Base-by-base conservation (phyloP, 2,329 filamentous ascomycete genomes). In the Parastagonospora avenae region DNA sequence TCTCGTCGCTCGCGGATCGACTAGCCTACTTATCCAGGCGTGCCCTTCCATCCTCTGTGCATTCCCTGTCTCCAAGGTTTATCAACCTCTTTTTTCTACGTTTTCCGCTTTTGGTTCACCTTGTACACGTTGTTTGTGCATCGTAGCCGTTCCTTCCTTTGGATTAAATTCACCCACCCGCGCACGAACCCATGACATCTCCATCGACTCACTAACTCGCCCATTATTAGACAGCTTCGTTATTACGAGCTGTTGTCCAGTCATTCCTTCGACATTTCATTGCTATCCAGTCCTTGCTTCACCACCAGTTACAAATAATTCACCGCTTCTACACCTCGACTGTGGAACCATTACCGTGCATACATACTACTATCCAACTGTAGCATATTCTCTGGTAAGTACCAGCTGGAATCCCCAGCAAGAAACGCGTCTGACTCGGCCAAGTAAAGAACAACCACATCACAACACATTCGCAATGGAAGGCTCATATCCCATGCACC, bases 391-490 rank as follows among this genome's bases (percentile, higher is more conserved):
- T 48, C 44, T 52, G 48, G 67, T 70, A 48, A 59, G 64, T 60
- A 24, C 14, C 16, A 28, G 19, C 9, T 35, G 28, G 30, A 12
- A 24, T 10, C 16, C 11, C 33, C 15, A 19, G 2, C 9, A 19
- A 14, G 6, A 10, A 16, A 14, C 8, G 27, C 15, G 11, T 33
- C 44, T 46, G 12, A 46, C 44, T 1, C 5, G 2, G 10, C 59
- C 57, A 28, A 15, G 24, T 43, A 33, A 31, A 62, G 51, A 60
- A 55, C 58, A 59, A 58, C 19, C 19, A 24, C 19, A 24, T 24
- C 19, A 24, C 56, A 64, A 49, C 54, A 57, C 57, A 66, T 54
- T 51, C 53, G 54, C 77, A 79, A 91, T 91, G 88, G 88, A 90
- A 69, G 75, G 83, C 76, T 67, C 85, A 82, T 82, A 82, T 66